Evolutionary conservation across 2,329 filamentous ascomycete species (phyloP), one percentile per base, ranked within the genome.

Genomic region (Penicillium sp.): DNA sequence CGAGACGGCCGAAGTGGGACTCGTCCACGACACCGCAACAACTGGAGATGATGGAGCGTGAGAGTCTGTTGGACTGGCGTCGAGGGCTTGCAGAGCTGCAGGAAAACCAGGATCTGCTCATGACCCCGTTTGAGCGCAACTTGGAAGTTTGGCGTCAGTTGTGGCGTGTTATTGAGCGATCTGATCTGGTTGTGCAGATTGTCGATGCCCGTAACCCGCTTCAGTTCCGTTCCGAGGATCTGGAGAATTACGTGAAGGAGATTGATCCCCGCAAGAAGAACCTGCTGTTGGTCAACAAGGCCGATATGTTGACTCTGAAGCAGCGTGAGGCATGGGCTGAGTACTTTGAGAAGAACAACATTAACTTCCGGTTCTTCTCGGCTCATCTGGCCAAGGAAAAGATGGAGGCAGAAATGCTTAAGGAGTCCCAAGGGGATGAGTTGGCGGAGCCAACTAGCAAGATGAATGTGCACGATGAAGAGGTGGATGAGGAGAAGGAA

Each of bases 81-180:
- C 84, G 95, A 73, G 93, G 93, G 0, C 80, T 99, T 60, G 95
- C 96, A 0, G 93, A 98, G 76, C 79, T 99, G 57, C 92, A 97
- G 73, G 94, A 99, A 80, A 92, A 91, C 71, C 89, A 97, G 60
- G 95, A 99, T 75, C 79, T 99, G 58, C 85, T 99, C 57, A 93
- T 99, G 92, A 99, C 95, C 0, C 95, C 95, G 0, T 99, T 99
- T 72, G 95, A 99, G 83, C 87, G 95, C 61, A 99, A 99, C 75
- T 74, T 99, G 63, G 96, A 99, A 73, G 95, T 99, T 30, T 99
- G 95, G 95, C 88, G 95, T 74, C 95, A 99, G 78, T 75, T 99
- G 70, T 99, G 95, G 95, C 87, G 95, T 80, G 95, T 99, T 60
- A 97, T 99, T 71, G 95, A 99, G 82, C 85, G 95, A 63, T 97